Evolutionary conservation across 257 asterid genomes (phyloP).

Genomic region (Haberlea rhodopensis): DNA sequence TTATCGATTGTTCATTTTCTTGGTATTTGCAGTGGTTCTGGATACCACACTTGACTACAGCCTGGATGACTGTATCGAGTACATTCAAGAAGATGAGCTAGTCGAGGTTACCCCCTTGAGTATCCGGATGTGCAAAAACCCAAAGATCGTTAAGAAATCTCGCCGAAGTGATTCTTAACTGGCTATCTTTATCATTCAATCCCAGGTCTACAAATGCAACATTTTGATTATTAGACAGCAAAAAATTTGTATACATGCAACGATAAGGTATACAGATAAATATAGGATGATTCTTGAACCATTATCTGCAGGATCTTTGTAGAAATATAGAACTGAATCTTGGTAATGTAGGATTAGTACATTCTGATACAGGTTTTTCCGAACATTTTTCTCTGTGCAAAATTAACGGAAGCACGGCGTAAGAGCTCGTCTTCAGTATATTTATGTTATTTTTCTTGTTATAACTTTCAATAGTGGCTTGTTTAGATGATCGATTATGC

Average conservation of each 20-base stretch:
- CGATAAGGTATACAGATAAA: not conserved
- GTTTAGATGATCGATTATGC: too few relatives aligned
- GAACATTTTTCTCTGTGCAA: not conserved
- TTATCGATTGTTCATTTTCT: constrained; percentile 21
- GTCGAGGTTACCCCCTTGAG: constrained; percentile 93
- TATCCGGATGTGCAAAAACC: constrained; percentile 91
- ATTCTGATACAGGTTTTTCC: not conserved
- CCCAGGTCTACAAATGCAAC: not conserved
- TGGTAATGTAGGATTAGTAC: too few relatives aligned
- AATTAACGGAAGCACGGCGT: not conserved
- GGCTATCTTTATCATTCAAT: not conserved
- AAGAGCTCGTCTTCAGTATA: not conserved
- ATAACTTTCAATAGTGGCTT: too few relatives aligned
- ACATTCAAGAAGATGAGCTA: constrained; percentile 98
- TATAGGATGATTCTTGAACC: not conserved
- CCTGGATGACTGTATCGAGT: constrained; percentile 97
- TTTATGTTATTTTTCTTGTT: not conserved
- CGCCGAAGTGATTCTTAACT: constrained; percentile 27
- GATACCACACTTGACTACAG: constrained; percentile 84
- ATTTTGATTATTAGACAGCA: not conserved
- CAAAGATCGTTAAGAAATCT: constrained; percentile 53
- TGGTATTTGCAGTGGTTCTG: constrained; percentile 60
- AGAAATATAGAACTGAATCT: not conserved
- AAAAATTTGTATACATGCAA: not conserved
- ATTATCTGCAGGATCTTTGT: not conserved